phyloP scores from a whole-genome alignment of 2,329 filamentous ascomycete genomes.

The Penicillium sp. region DNA sequence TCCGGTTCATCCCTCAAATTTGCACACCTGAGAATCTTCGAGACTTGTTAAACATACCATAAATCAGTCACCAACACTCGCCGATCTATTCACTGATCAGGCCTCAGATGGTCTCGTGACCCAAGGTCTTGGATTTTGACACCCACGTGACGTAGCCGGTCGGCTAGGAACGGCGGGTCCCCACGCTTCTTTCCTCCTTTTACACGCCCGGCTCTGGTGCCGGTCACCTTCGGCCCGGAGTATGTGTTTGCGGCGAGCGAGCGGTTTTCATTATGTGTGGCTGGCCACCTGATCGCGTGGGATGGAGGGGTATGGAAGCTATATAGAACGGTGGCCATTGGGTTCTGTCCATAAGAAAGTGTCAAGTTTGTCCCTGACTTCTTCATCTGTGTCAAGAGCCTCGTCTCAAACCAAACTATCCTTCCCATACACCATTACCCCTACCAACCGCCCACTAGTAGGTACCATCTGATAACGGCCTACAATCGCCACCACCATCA shows the following conservation, averaged over 20 bases:
- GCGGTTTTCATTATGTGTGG: background rate
- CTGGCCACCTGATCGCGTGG: constrained; percentile 1
- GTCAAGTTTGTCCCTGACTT: background rate
- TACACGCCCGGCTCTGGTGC: constrained; percentile 2
- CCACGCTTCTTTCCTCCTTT: background rate
- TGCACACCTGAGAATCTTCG: background rate
- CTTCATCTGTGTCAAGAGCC: background rate
- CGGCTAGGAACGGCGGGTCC: constrained; percentile 1
- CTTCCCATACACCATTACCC: background rate
- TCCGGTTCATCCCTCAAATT: background rate
- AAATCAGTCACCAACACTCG: background rate
- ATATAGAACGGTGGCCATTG: constrained; percentile 1
- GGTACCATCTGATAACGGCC: background rate
- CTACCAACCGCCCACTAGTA: background rate
- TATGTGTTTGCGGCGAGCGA: background rate
- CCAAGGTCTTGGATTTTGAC: constrained; percentile 31
- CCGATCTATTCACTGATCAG: constrained; percentile 29
- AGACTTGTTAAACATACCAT: background rate
- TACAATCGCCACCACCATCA: background rate
- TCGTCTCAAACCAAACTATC: background rate
- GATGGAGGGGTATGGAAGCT: background rate
- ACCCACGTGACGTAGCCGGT: background rate
- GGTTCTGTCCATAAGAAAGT: background rate
- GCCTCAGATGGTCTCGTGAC: constrained; percentile 46
- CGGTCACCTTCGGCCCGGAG: constrained; percentile 5